phyloP scores from a whole-genome alignment of 805 yeast genomes.

The Yamadazyma tumulicola region DNA sequence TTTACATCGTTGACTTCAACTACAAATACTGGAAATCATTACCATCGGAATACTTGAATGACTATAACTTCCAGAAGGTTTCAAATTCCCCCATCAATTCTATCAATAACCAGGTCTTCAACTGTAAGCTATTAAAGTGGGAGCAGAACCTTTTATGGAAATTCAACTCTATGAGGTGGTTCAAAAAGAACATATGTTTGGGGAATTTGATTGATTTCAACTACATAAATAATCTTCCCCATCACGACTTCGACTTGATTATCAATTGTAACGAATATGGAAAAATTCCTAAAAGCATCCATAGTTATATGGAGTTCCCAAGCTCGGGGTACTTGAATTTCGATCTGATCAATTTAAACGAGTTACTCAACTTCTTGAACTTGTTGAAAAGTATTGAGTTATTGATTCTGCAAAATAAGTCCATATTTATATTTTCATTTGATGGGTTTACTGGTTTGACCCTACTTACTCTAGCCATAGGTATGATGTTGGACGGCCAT shows the following conservation, averaged over 20 bases:
- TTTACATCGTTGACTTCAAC: conserved; percentile 20
- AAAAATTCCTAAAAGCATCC: conserved; percentile 27
- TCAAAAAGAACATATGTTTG: conserved; percentile 22
- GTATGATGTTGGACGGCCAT: conserved; percentile 9
- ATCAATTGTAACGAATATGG: conserved; percentile 63
- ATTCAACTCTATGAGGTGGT: conserved; percentile 27
- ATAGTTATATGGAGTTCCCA: conserved; percentile 32
- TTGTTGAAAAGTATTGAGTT: conserved; percentile 25
- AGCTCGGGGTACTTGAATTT: conserved; percentile 22
- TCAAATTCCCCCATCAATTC: conserved; percentile 14
- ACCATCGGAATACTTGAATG: conserved; percentile 10
- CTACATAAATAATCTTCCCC: conserved; percentile 12
- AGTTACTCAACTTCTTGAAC: conserved; percentile 26
- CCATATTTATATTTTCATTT: conserved; percentile 29
- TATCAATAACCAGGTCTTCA: conserved; percentile 13
- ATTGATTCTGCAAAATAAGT: conserved; percentile 16
- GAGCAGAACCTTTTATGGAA: conserved; percentile 37
- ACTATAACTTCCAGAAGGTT: conserved; percentile 11
- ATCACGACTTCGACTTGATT: conserved; percentile 45
- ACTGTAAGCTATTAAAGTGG: conserved; percentile 21
- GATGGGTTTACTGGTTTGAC: conserved; percentile 40
- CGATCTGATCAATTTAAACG: conserved; percentile 19
- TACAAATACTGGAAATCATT: conserved; percentile 10
- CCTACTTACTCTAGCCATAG: conserved; percentile 19
- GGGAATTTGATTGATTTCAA: conserved; percentile 32